phyloP scores from a whole-genome alignment of 106 monocot genomes.

The Xerophyta viscosa region DNA sequence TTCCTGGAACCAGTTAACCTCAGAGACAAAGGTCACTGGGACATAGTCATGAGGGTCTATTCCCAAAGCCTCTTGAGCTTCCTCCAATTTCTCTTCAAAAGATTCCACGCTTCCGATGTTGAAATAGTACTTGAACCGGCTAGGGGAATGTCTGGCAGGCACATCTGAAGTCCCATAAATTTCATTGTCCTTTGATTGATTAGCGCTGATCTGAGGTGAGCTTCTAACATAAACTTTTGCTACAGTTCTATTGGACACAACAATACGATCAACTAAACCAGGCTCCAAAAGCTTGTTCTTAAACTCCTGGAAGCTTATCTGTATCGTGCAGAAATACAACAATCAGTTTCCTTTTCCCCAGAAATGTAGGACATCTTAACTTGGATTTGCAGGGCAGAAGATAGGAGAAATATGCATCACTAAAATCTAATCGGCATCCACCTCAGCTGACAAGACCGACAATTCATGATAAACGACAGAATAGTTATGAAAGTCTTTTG shows the following conservation, averaged over 20 bases:
- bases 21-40: conserved; percentile 76
- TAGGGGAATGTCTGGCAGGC: conserved; percentile 21
- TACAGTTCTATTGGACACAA: conserved; percentile 87
- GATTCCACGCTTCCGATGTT: conserved; percentile 97
- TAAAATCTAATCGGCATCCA: too few relatives aligned
- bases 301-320: conserved; percentile 99
- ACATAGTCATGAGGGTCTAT: conserved; percentile 76
- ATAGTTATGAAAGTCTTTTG: too few relatives aligned
- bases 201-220: conserved; percentile 28
- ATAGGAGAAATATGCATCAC: too few relatives aligned
- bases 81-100: conserved; percentile 94
- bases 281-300: conserved; percentile 89
- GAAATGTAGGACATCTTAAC: not conserved
- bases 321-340: conserved; percentile 6
- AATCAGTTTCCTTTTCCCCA: not conserved
- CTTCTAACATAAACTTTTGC: conserved; percentile 88
- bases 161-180: conserved; percentile 26
- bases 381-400: not conserved
- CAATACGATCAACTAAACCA: conserved; percentile 89
- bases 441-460: too few relatives aligned
- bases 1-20: conserved; percentile 65
- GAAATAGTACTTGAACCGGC: conserved; percentile 68
- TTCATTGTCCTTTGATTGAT: conserved; percentile 36
- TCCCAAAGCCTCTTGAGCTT: conserved; percentile 74
- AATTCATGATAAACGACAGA: too few relatives aligned